Conservation (phyloP, 2,329 filamentous ascomycete species). For the Ilyonectria robusta region DNA sequence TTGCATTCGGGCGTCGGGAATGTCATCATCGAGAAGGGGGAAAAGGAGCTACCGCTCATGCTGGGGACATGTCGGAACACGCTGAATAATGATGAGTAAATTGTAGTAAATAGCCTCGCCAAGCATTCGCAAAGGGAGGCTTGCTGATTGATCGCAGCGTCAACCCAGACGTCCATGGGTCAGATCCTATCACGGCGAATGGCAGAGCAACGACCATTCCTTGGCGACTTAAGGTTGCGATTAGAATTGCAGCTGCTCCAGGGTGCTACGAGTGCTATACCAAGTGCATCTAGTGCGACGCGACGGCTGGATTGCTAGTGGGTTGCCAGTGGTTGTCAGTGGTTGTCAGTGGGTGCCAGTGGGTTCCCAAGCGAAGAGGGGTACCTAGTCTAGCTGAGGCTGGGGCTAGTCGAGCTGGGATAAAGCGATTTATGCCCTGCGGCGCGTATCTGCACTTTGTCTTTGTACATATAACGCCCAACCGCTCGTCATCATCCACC, state of each 20-base stretch:
- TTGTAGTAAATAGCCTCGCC: not conserved
- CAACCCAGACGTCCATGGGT: not conserved
- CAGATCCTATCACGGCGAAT: not conserved
- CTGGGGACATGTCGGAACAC: not conserved
- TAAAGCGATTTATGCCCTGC: constrained; percentile 4
- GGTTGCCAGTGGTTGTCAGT: not conserved
- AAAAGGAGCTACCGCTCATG: not conserved
- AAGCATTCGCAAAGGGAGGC: not conserved
- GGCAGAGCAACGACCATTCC: not conserved
- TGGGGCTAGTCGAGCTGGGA: not conserved
- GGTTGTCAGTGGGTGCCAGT: too few relatives aligned
- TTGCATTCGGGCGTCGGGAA: not conserved
- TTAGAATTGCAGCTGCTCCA: not conserved
- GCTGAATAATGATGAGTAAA: not conserved
- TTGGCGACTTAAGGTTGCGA: constrained; percentile 2
- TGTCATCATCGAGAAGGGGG: not conserved
- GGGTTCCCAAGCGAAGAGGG: not conserved
- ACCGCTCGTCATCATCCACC: not conserved
- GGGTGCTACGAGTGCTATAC: not conserved
- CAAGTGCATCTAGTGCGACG: not conserved
- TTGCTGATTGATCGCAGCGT: not conserved
- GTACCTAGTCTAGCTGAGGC: not conserved
- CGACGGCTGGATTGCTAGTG: not conserved
- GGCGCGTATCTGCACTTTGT: not conserved
- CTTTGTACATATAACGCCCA: not conserved